A percentile compares a stretch with the other conserved stretches of the same genome.
These are phyloP conservation scores for Crithidia thermophila DNA, from an alignment of 208 protist genomes.

Conservation along the genomic window DNA sequence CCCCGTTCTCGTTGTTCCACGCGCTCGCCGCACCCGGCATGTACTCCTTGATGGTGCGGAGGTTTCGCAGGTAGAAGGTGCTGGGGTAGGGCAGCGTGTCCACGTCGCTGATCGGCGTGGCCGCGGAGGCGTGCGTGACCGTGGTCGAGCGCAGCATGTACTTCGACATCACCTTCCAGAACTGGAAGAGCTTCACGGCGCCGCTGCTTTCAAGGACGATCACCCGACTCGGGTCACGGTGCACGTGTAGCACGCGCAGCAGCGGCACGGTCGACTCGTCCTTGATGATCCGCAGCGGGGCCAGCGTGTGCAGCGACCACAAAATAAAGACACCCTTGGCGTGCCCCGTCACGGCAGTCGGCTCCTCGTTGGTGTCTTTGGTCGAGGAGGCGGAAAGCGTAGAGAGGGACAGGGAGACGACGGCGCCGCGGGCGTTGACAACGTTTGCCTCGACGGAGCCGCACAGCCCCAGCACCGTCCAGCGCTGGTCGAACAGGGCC, in stretches of 20 bases:
- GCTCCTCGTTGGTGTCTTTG: constrained; percentile 14
- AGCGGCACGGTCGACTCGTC: constrained; percentile 55
- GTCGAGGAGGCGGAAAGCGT: not conserved
- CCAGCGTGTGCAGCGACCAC: constrained; percentile 46
- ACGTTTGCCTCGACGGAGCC: constrained; percentile 23
- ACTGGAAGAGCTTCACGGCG: constrained; percentile 48
- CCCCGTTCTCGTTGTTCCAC: not conserved
- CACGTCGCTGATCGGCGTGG: constrained; percentile 42
- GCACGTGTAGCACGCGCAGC: constrained; percentile 35
- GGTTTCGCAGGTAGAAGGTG: constrained; percentile 26
- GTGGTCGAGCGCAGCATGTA: constrained; percentile 46
- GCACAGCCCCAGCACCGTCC: constrained; percentile 23
- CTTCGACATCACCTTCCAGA: constrained; percentile 52
- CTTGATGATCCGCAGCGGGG: constrained; percentile 48
- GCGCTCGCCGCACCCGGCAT: not conserved
- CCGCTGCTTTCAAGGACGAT: constrained; percentile 51
- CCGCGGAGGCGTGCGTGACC: constrained; percentile 20
- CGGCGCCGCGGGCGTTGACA: constrained; percentile 37
- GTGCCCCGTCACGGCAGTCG: constrained; percentile 45
- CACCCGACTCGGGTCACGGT: constrained; percentile 36
- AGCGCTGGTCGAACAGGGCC: constrained; percentile 50
- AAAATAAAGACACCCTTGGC: constrained; percentile 49
- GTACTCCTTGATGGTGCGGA: constrained; percentile 10
- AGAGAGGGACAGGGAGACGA: constrained; percentile 54
- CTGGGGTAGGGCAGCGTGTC: constrained; percentile 36